A percentile compares a stretch with the other conserved stretches of the same genome.
These are phyloP conservation scores for Botrytis tulipae DNA, from an alignment of 2,329 filamentous ascomycete genomes.

Conservation along the genomic window DNA sequence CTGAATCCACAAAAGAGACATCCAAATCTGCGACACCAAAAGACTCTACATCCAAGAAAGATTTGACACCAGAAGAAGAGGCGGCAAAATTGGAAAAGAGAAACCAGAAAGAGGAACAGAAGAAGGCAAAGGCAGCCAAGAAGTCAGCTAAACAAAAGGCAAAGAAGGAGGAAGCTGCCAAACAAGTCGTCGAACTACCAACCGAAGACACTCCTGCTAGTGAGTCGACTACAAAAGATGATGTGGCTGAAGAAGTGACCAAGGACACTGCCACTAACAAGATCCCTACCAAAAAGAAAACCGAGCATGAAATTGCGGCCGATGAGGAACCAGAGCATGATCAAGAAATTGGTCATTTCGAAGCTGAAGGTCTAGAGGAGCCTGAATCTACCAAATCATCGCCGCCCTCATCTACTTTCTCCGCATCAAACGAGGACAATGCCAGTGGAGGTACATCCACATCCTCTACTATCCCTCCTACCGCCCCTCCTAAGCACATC, in stretches of 20 bases:
- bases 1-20: conserved; percentile 8
- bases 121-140: conserved; percentile 42
- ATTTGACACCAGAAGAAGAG: conserved; percentile 8
- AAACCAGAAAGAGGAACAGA: conserved; percentile 37
- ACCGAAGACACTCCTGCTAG: conserved; percentile 32
- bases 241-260: conserved; percentile 8
- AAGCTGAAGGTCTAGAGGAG: conserved; percentile 48
- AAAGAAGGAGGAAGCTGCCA: conserved; percentile 26
- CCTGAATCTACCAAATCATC: conserved; percentile 45
- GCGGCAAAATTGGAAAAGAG: conserved; percentile 22
- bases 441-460: conserved; percentile 64
- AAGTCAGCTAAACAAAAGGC: conserved; percentile 46
- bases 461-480: conserved; percentile 61
- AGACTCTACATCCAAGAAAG: conserved; percentile 37
- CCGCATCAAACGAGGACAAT: conserved; percentile 60
- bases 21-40: conserved; percentile 40
- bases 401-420: conserved; percentile 50
- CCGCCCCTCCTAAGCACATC: conserved; percentile 63
- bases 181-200: conserved; percentile 11
- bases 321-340: conserved; percentile 32
- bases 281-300: conserved; percentile 23
- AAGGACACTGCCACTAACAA: conserved; percentile 24
- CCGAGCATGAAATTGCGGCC: conserved; percentile 24
- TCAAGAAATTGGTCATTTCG: conserved; percentile 45
- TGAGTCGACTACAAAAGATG: conserved; percentile 24